Percentiles rank a stretch among this genome's conserved stretches.
Evolutionary conservation across 2,329 filamentous ascomycete species (phyloP).

Genomic region (Claviceps cyperi): DNA sequence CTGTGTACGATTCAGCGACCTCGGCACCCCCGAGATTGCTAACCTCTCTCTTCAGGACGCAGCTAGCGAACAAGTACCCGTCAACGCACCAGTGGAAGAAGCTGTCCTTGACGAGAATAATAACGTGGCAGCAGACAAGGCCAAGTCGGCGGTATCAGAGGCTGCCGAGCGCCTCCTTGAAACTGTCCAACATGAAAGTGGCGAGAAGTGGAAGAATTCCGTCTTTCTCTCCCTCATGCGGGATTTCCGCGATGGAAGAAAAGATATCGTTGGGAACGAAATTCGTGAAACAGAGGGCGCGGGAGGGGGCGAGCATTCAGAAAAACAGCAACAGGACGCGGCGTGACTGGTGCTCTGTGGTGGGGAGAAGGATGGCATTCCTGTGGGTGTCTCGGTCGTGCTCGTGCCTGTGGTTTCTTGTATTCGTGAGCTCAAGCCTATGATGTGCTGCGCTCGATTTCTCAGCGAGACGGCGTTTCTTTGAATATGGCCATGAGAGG

Average conservation of each 20-base stretch:
- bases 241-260: slow-evolving; percentile 29
- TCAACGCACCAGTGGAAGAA: slow-evolving; percentile 7
- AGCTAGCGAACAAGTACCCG: not conserved
- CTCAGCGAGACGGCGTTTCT: not conserved
- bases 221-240: slow-evolving; percentile 30
- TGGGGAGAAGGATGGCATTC: no score
- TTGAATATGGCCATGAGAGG: not conserved
- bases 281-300: slow-evolving; percentile 18
- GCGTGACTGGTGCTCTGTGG: slow-evolving; percentile 6
- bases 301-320: slow-evolving; percentile 1
- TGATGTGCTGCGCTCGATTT: not conserved
- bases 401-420: no score
- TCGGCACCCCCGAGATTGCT: slow-evolving; percentile 19
- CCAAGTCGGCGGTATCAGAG: slow-evolving; percentile 25
- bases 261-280: slow-evolving; percentile 28
- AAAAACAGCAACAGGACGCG: slow-evolving; percentile 1
- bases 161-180: slow-evolving; percentile 28
- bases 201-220: slow-evolving; percentile 33
- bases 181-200: slow-evolving; percentile 28
- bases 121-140: slow-evolving; percentile 4
- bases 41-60: slow-evolving; percentile 16
- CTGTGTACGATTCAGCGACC: slow-evolving; percentile 12
- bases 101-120: slow-evolving; percentile 3
- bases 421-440: not conserved
- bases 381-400: no score